These are phyloP conservation scores for Pyrus bretschneideri DNA, from an alignment of 306 rosid genomes.

Conservation along the genomic window DNA sequence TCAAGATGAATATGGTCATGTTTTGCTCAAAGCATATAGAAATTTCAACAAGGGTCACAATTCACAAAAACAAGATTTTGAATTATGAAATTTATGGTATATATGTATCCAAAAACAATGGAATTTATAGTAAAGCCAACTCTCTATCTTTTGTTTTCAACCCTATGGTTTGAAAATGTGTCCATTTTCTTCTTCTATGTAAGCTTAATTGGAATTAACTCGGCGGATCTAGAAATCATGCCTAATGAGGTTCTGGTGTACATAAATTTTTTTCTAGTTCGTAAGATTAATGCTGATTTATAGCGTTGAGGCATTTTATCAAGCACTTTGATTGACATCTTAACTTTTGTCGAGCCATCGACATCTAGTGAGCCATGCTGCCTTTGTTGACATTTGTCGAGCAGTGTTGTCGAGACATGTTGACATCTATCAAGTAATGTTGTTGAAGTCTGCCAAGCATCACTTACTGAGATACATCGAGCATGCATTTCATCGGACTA, in stretches of 20 bases:
- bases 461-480: neutral
- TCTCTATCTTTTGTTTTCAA: neutral
- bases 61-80: neutral
- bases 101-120: too few relatives aligned
- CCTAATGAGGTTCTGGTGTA: neutral
- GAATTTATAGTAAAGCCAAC: neutral
- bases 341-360: too few relatives aligned
- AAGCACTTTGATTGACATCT: neutral
- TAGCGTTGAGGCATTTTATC: neutral
- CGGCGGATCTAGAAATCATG: neutral
- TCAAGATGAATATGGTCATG: slow-evolving; percentile 18
- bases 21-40: slow-evolving; percentile 20
- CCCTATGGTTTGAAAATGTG: neutral
- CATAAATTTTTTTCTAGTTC: too few relatives aligned
- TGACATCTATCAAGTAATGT: neutral
- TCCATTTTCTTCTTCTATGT: neutral
- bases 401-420: neutral
- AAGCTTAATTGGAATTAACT: neutral
- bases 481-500: neutral
- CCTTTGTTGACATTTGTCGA: too few relatives aligned
- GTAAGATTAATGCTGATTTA: neutral
- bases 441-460: neutral
- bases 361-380: neutral
- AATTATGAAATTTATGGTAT: neutral
- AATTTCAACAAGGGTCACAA: neutral